Evolutionary conservation across 495 filamentous ascomycete genomes (phyloP).

Genomic region (Cryomyces minteri): DNA sequence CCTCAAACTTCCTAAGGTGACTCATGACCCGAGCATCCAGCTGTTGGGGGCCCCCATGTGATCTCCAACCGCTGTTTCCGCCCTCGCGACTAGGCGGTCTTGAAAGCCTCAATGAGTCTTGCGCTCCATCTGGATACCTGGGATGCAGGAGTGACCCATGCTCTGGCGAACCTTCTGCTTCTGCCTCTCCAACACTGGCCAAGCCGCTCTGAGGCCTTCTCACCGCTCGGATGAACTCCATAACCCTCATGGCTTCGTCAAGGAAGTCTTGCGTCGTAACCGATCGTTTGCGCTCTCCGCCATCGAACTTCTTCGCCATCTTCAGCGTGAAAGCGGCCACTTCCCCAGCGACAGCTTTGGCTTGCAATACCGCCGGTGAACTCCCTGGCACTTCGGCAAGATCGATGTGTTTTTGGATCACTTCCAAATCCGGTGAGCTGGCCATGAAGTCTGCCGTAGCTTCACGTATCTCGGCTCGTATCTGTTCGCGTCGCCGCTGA

Average conservation of each 20-base stretch:
- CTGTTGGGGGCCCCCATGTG: constrained; percentile 31
- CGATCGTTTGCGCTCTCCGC: constrained; percentile 49
- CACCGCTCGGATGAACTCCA: constrained; percentile 77
- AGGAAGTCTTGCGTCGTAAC: constrained; percentile 93
- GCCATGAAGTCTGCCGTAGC: constrained; percentile 11
- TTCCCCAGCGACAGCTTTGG: constrained; percentile 16
- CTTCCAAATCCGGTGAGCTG: constrained; percentile 16
- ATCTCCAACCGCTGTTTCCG: constrained; percentile 34
- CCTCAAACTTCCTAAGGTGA: constrained; percentile 66
- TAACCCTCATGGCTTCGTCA: constrained; percentile 87
- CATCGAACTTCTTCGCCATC: constrained; percentile 23
- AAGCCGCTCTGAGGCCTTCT: constrained; percentile 46
- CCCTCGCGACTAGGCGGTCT: constrained; percentile 74
- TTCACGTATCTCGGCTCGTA: constrained; percentile 19
- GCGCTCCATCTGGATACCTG: too few relatives aligned
- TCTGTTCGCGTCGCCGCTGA: constrained; percentile 26
- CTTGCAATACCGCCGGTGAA: constrained; percentile 11
- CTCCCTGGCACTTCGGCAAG: constrained; percentile 8
- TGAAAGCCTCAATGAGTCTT: constrained; percentile 47
- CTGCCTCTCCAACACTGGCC: constrained; percentile 61
- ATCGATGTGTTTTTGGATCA: constrained; percentile 19
- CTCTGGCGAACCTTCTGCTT: constrained; percentile 27
- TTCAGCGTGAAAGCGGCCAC: constrained; percentile 21
- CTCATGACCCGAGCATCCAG: constrained; percentile 50
- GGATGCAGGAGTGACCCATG: too few relatives aligned